Base-by-base conservation (phyloP, 1,139 yeast species). In the Pichia sp. region DNA sequence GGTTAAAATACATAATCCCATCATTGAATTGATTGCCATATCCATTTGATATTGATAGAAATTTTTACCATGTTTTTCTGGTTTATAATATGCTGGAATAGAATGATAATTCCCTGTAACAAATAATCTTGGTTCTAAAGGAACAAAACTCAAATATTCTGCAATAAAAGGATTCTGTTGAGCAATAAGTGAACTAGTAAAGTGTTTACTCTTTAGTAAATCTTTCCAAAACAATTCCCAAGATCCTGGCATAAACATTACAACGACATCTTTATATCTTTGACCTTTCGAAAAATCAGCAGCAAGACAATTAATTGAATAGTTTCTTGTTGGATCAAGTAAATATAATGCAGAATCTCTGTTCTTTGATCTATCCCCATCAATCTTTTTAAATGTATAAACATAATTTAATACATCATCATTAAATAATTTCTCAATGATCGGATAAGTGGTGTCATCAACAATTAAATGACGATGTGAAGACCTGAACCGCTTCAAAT, bases 71-170 rank as follows among this genome's bases (percentile, higher is more conserved):
- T 74, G 69, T 31, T 67, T 69, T 56, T 80, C 81, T 58, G 76
- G 83, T 56, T 85, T 87, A 61, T 78, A 88, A 55, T 82, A 84
- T 28, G 80, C 68, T 33, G 89, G 89, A 62, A 87, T 68, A 2
- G 94, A 75, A 50, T 78, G 65, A 61, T 57, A 54, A 16, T 51
- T 52, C 24, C 57, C 57, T 7, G 63, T 54, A 9, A 56, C 54
- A 41, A 48, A 61, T 6, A 57, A 43, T 15, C 55, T 49, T 20
- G 52, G 48, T 24, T 59, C 63, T 2, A 57, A 22, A 1, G 64
- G 60, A 6, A 48, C 41, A 42, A 59, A 43, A 31, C 58, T 50
- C 16, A 61, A 47, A 31, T 52, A 55, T 18, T 54, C 52, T 22
- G 50, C 42, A 23, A 47, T 48, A 4, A 49, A 48, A 18, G 58